Percentiles rank a stretch among this genome's conserved stretches.
phyloP scores from a whole-genome alignment of 108 stramenopile species.

The Nannochloropsis gaditana region DNA sequence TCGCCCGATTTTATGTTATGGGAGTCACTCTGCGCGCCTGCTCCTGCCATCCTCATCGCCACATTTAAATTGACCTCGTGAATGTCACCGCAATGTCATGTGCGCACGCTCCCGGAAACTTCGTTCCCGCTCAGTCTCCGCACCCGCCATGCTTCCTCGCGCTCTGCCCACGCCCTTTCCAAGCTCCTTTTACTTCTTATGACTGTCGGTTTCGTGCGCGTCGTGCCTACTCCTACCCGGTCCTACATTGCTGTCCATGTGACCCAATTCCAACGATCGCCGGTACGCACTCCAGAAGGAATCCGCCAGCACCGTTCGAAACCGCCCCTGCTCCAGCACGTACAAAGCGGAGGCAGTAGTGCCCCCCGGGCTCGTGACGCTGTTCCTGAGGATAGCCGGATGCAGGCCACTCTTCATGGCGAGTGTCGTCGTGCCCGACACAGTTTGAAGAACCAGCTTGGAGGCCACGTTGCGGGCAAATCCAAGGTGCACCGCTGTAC shows the following conservation, averaged over 20 bases:
- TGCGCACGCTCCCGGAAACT: no score
- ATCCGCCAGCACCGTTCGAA: conserved; percentile 76
- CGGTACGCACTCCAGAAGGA: conserved; percentile 49
- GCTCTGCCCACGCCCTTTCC: not conserved
- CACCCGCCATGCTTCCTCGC: not conserved
- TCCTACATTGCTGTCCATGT: conserved; percentile 36
- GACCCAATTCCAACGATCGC: conserved; percentile 38
- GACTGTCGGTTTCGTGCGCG: not conserved
- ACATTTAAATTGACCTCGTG: no score
- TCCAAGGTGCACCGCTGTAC: conserved; percentile 18
- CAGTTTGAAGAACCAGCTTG: conserved; percentile 56
- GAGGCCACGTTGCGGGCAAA: conserved; percentile 53
- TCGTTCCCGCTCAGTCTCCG: no score
- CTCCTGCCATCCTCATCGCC: no score
- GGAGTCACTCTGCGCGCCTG: no score
- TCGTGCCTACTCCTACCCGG: conserved; percentile 23
- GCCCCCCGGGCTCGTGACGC: conserved; percentile 83
- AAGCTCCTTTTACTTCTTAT: conserved; percentile 12
- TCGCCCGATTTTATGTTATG: no score
- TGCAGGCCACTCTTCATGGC: conserved; percentile 75
- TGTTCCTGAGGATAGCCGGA: conserved; percentile 72
- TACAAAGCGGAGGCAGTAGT: conserved; percentile 86
- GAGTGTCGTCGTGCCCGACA: conserved; percentile 71
- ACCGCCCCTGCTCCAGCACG: conserved; percentile 79
- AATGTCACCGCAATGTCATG: no score